Evolutionary conservation across 805 yeast genomes (phyloP).

Genomic region (Ogataea methylovora): DNA sequence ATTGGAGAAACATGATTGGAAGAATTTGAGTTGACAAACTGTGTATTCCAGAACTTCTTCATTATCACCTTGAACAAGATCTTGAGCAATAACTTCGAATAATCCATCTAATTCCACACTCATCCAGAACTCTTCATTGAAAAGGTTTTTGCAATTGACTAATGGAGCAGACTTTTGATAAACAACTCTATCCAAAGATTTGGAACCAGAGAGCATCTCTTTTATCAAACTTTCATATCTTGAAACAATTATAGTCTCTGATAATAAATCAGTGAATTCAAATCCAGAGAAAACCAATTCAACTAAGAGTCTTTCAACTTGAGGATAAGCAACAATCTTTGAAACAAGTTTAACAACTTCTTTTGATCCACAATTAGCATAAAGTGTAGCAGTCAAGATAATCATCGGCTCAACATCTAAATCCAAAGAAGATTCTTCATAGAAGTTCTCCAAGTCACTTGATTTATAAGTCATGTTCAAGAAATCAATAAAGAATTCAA

Average conservation of each 20-base stretch:
- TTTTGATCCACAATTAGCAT: conserved; percentile 2
- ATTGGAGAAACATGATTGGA: conserved; percentile 15
- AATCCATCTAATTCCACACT: conserved; percentile 14
- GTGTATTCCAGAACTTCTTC: conserved; percentile 14
- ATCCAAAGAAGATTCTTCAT: conserved; percentile 2
- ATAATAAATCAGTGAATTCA: conserved; percentile 11
- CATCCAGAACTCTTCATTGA: conserved; percentile 21
- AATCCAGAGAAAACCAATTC: conserved; percentile 10
- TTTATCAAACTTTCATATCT: conserved; percentile 19
- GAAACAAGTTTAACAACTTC: conserved; percentile 8
- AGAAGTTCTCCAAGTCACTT: conserved; percentile 7
- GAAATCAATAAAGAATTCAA: conserved; percentile 33
- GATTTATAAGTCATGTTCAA: conserved; percentile 11
- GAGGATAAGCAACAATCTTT: conserved; percentile 9
- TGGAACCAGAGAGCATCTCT: conserved; percentile 15
- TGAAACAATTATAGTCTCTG: conserved; percentile 14
- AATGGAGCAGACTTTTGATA: conserved; percentile 18
- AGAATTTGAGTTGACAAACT: conserved; percentile 15
- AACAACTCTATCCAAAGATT: conserved; percentile 2
- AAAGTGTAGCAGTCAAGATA: conserved; percentile 8
- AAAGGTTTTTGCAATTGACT: conserved; percentile 9
- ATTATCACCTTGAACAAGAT: conserved; percentile 8
- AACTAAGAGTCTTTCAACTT: conserved; percentile 10
- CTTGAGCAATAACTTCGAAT: conserved; percentile 9
- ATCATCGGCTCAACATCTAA: conserved; percentile 12